phyloP scores from a whole-genome alignment of 2,329 filamentous ascomycete species.

The Nothophaeocryptopus gaeumannii region DNA sequence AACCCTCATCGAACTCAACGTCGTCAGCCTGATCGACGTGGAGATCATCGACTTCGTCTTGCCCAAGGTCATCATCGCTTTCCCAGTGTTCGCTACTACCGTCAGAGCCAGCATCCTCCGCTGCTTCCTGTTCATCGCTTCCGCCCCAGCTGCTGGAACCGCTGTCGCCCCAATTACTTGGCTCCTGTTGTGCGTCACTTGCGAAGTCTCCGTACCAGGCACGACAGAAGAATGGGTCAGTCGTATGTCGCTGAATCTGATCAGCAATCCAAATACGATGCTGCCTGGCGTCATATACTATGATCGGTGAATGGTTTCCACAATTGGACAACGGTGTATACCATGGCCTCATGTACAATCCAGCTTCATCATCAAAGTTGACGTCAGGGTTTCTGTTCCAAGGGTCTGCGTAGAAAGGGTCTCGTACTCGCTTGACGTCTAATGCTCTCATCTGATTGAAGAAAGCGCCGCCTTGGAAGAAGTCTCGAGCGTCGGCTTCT shows the following conservation, averaged over 20 bases:
- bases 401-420: slow-evolving; percentile 4
- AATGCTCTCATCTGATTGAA: neutral
- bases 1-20: slow-evolving; percentile 15
- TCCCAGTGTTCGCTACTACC: slow-evolving; percentile 14
- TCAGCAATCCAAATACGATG: slow-evolving; percentile 15
- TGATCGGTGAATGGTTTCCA: slow-evolving; percentile 7
- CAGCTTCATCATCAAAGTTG: slow-evolving; percentile 3
- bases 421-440: slow-evolving; percentile 5
- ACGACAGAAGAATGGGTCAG: slow-evolving; percentile 5
- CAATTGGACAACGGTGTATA: slow-evolving; percentile 5
- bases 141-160: neutral
- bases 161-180: slow-evolving; percentile 13
- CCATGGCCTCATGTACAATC: slow-evolving; percentile 16
- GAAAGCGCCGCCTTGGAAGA: slow-evolving; percentile 13
- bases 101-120: neutral
- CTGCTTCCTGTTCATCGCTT: slow-evolving; percentile 2
- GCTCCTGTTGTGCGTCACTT: slow-evolving; percentile 1
- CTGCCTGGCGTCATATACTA: slow-evolving; percentile 11
- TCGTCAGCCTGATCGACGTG: neutral
- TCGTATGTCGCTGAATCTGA: slow-evolving; percentile 3
- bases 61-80: slow-evolving; percentile 7
- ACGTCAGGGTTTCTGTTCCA: neutral
- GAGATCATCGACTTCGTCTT: neutral
- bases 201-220: neutral
- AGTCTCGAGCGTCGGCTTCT: slow-evolving; percentile 5